phyloP scores from a whole-genome alignment of 225 moss, liverwort and hornwort species.

The Pseudoscleropodium purum region DNA sequence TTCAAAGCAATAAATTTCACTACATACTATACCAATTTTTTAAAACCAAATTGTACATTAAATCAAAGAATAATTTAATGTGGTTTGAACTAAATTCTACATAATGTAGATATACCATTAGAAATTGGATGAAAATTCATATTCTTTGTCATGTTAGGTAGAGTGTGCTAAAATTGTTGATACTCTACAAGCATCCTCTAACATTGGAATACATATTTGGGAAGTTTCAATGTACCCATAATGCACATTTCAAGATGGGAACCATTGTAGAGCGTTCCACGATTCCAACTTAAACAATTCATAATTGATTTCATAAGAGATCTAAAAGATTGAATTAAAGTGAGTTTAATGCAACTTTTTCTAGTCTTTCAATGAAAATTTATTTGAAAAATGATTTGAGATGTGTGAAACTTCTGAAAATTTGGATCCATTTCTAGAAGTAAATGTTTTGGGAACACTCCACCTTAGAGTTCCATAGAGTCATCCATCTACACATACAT shows the following conservation, averaged over 20 bases:
- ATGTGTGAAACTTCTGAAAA: background rate
- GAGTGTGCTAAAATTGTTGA: rapidly evolving
- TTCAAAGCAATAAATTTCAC: background rate
- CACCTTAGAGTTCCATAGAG: background rate
- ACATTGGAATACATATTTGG: too few species aligned
- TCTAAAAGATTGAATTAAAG: background rate
- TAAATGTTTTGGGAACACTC: background rate
- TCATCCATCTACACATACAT: background rate
- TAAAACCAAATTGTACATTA: background rate
- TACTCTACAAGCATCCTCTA: background rate
- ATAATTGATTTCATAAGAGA: too few species aligned
- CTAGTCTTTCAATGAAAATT: background rate
- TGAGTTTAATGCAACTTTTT: background rate
- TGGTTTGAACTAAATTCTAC: background rate
- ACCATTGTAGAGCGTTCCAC: background rate
- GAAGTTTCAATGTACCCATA: background rate
- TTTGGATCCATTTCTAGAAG: rapidly evolving
- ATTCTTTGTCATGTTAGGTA: background rate
- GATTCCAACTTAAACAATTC: background rate
- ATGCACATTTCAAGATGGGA: background rate
- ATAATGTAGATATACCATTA: background rate
- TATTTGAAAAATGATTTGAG: background rate
- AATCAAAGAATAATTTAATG: background rate
- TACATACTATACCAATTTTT: background rate
- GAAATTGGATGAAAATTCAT: background rate